Base-by-base conservation (phyloP, 352 stramenopile genomes). In the Phytophthora macrochlamydospora region DNA sequence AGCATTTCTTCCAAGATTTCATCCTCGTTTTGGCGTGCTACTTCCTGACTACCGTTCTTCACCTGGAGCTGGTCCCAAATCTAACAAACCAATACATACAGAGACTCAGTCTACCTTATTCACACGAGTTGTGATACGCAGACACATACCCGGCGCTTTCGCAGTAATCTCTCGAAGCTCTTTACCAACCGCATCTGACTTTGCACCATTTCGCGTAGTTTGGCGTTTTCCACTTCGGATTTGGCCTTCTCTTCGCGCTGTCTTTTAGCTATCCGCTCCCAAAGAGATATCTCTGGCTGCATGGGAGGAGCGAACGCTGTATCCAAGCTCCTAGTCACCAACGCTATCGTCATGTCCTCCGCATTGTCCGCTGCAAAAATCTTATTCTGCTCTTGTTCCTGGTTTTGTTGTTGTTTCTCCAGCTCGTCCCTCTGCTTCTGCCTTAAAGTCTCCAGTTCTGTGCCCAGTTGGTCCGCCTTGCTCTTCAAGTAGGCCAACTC, bases 181-280 rank as follows among this genome's bases (percentile, higher is more conserved):
- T 60, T 63, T 0, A 73, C 67, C 9, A 86, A 48, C 3, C 70
- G 65, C 30, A 80, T 73, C 44, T 88, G 75, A 2, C 56, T 75
- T 42, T 84, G 65, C 32, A 85, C 64, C 51, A 76, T 72, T 32
- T 79, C 70, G 1, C 65, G 62, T 40, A 88, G 63, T 56, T 85
- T 84, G 1, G 57, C 38, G 49, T 88, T 88, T 57, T 88, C 72
- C 46, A 83, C 55, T 18, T 78, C 68, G 2, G 75, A 63, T 40
- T 73, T 75, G 1, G 67, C 51, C 43, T 73, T 75, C 35, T 74
- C 72, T 13, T 76, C 67, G 24, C 60, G 56, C 49, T 85, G 76
- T 2, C 68, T 59, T 59, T 73, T 77, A 3, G 77, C 76, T n/a
- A 79, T 81, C 0, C 56, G 56, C 51, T 76, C 67, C 78, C 78